Evolutionary conservation across 106 monocot species (phyloP).

Genomic region (Phalaenopsis equestris): DNA sequence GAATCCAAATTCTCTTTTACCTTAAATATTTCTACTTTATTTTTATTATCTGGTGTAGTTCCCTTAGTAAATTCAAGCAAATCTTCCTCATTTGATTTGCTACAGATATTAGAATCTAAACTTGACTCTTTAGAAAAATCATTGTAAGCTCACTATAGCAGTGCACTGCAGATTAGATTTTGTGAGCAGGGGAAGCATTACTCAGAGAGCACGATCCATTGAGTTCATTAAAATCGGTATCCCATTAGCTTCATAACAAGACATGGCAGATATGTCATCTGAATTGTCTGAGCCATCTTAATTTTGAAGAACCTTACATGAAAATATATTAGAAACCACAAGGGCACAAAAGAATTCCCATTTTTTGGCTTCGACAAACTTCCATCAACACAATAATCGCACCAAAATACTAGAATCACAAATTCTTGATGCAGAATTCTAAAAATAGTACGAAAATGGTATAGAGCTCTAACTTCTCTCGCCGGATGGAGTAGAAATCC

Average conservation of each 20-base stretch:
- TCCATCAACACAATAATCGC: no score
- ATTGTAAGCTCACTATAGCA: conserved; percentile 3
- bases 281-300: conserved; percentile 31
- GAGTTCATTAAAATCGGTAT: conserved; percentile 16
- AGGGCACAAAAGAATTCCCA: no score
- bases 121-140: conserved; percentile 13
- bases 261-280: conserved; percentile 29
- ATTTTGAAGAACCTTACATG: conserved; percentile 43
- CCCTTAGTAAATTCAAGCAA: not conserved
- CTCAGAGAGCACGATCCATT: conserved; percentile 25
- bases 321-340: no score
- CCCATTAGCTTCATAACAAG: conserved; percentile 11
- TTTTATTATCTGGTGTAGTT: not conserved
- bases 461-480: not conserved
- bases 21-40: not conserved
- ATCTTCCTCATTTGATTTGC: conserved; percentile 6
- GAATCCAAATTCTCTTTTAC: not conserved
- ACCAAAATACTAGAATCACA: no score
- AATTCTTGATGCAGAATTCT: no score
- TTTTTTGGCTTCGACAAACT: no score
- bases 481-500: not conserved
- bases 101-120: conserved; percentile 12
- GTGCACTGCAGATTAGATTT: conserved; percentile 6
- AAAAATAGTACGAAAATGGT: no score
- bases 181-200: conserved; percentile 15